Conservation (phyloP, 306 rosid genomes). For the Lathyrus oleraceus region DNA sequence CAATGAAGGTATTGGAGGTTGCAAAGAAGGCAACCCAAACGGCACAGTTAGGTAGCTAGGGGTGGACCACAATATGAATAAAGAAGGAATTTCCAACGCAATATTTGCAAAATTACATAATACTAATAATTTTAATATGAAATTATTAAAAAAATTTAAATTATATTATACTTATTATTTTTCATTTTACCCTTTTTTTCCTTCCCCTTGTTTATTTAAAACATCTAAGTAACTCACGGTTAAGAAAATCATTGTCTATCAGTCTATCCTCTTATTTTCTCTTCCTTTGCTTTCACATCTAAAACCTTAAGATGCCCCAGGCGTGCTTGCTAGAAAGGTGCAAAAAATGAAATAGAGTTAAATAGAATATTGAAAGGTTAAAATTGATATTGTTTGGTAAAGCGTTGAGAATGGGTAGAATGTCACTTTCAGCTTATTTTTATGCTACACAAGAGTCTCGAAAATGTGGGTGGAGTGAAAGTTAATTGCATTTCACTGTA, state of each 20-base stretch:
- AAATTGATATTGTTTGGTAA: slow-evolving; percentile 18
- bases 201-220: slow-evolving; percentile 2
- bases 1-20: too few relatives aligned
- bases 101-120: too few relatives aligned
- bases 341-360: slow-evolving; percentile 2
- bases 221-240: not conserved
- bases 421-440: slow-evolving; percentile 3
- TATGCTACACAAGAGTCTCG: slow-evolving; percentile 1
- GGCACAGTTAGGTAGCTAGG: too few relatives aligned
- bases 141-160: not conserved
- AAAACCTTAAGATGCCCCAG: not conserved
- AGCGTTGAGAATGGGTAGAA: not conserved
- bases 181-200: not conserved
- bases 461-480: slow-evolving; percentile 6
- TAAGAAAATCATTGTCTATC: not conserved
- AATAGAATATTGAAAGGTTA: not conserved
- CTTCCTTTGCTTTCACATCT: not conserved
- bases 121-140: not conserved
- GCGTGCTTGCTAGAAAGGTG: not conserved
- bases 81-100: too few relatives aligned
- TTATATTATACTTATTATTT: not conserved
- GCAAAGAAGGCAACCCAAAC: too few relatives aligned
- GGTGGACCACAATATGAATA: too few relatives aligned
- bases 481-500: not conserved
- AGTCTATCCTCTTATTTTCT: not conserved